These are phyloP conservation scores for Quercus suber DNA, from an alignment of 306 rosid species.

Conservation along the genomic window DNA sequence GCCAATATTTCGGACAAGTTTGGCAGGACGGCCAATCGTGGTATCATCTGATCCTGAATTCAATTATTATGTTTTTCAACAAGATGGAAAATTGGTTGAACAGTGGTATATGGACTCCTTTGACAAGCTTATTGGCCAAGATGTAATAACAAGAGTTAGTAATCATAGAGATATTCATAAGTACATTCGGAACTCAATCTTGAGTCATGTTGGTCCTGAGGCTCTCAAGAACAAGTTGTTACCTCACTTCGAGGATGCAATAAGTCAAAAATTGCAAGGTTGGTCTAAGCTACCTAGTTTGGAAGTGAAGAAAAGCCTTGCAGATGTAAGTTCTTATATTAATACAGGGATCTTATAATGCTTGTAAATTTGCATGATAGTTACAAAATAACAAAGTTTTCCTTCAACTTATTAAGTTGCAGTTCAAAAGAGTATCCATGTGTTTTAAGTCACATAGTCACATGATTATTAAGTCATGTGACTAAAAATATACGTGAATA, in stretches of 20 bases:
- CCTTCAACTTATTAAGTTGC: no score
- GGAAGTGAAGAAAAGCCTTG: neutral
- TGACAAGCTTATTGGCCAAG: neutral
- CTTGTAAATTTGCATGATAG: no score
- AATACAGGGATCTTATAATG: no score
- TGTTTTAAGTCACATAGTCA: no score
- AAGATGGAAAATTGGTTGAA: constrained; percentile 1
- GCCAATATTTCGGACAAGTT: neutral
- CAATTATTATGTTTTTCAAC: neutral
- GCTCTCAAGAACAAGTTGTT: neutral
- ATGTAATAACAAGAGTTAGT: neutral
- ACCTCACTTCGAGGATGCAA: neutral
- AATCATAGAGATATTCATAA: neutral
- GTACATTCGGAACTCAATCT: neutral
- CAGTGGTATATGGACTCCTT: neutral
- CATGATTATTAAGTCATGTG: no score
- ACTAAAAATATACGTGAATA: no score
- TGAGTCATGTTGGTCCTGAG: neutral
- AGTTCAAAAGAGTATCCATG: no score
- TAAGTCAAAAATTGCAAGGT: neutral
- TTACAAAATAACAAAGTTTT: no score
- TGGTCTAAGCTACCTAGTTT: constrained; percentile 2
- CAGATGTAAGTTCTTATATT: neutral
- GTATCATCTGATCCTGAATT: neutral
- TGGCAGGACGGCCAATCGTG: neutral